A percentile compares a stretch with the other conserved stretches of the same genome.
Evolutionary conservation across 106 monocot species (phyloP).

Genomic region (Phalaenopsis aphrodite): DNA sequence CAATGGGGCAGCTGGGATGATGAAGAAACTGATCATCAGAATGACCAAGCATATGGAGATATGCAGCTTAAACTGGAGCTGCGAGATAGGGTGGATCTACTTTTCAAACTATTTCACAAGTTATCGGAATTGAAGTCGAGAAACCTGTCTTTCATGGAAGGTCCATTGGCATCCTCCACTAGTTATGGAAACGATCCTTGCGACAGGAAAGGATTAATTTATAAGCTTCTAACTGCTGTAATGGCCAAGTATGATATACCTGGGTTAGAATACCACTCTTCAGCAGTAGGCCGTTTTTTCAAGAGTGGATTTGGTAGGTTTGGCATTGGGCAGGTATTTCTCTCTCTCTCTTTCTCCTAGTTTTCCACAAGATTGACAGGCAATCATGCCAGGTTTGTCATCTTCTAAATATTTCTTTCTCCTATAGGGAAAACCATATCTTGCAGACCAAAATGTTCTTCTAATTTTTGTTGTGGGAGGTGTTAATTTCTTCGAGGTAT

Average conservation of each 20-base stretch:
- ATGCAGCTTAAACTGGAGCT: conserved; percentile 91
- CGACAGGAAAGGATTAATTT: conserved; percentile 60
- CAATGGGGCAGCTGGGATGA: conserved; percentile 93
- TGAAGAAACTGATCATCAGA: conserved; percentile 44
- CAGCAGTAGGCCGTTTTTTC: conserved; percentile 80
- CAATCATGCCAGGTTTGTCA: background rate
- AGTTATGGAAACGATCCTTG: conserved; percentile 42
- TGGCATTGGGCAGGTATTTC: conserved; percentile 94
- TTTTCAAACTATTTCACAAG: conserved; percentile 78
- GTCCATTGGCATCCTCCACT: conserved; percentile 18
- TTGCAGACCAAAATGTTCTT: conserved; percentile 71
- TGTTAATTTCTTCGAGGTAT: conserved; percentile 78
- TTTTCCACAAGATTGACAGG: background rate
- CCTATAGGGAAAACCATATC: conserved; percentile 74
- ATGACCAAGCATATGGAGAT: conserved; percentile 59
- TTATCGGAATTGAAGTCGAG: conserved; percentile 68
- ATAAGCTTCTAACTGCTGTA: conserved; percentile 55
- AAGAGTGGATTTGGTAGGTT: conserved; percentile 98
- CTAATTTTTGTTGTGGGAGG: conserved; percentile 91
- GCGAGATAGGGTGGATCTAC: conserved; percentile 79
- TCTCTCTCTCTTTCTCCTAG: background rate
- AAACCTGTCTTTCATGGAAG: conserved; percentile 41
- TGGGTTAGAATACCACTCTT: conserved; percentile 87
- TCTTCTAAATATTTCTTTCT: background rate
- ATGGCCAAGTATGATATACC: conserved; percentile 68